Evolutionary conservation across 2,329 filamentous ascomycete genomes (phyloP), one percentile per base, ranked within the genome.

Genomic region (Alternaria ventricosa): DNA sequence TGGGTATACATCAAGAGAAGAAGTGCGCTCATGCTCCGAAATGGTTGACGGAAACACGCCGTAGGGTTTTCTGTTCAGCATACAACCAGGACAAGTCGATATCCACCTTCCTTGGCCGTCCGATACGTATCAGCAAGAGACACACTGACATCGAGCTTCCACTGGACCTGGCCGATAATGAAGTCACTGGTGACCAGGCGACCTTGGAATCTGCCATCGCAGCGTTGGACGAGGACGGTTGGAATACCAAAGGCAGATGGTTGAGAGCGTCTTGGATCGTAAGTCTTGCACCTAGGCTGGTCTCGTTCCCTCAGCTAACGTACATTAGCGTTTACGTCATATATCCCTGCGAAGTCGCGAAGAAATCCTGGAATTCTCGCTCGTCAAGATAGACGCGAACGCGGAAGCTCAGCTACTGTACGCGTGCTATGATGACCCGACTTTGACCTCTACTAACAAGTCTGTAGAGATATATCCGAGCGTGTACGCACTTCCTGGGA

Each of bases 211-310:
- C 53, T 22, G 74, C 74, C 4, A 72, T 73, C 23, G 49, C 63
- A 44, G 53, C 36, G 10, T 63, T 79, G 7, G 75, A 76, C 44
- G 33, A 57, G 9, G 64, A 74, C 15, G 75, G 75, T 4, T 79
- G 77, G 86, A 87, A 86, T 44, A 75, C 72, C 6, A 63, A 71
- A 41, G 60, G 68, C 5, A 65, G 65, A 20, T 73, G 72, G 63
- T 50, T 71, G 5, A 66, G 75, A 28, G 71, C 72, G n/a, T 70
- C 69, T 9, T 78, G 74, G 72, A 72, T 75, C 22, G 65, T 73
- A 57, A 23, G 65, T 62, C 3, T n/a, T 15, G 9, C 4, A 15
- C 9, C 4, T 18, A 36, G 33, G 15, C 33, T 20, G 2, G 8
- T 53, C 13, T 11, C 18, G 4, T 22, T 6, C 12, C 1, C 49